Evolutionary conservation across 345 rosid species (phyloP).

Genomic region (Eucalyptus curtisii): DNA sequence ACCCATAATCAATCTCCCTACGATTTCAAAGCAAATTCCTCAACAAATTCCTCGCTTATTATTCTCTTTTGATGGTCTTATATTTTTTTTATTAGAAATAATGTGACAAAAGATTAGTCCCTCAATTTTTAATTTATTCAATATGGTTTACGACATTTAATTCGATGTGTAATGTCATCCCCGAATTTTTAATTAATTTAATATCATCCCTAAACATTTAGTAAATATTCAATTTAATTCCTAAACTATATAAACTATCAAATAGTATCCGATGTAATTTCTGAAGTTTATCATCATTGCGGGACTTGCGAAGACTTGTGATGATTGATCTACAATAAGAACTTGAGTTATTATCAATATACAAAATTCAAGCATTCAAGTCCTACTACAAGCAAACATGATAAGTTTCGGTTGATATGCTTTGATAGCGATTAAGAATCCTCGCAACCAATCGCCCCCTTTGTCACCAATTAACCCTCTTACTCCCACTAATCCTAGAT

Average conservation of each 20-base stretch:
- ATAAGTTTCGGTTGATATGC: background rate
- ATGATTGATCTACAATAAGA: background rate
- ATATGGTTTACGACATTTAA: too few relatives aligned
- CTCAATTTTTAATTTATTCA: too few relatives aligned
- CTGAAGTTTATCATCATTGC: too few relatives aligned
- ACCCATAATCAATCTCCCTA: background rate
- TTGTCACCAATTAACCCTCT: background rate
- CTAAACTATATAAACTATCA: too few relatives aligned
- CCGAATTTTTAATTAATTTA: too few relatives aligned
- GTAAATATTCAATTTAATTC: background rate
- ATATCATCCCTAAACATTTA: background rate
- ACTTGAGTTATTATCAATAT: background rate
- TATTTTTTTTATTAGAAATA: background rate
- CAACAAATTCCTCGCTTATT: too few relatives aligned
- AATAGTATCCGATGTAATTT: too few relatives aligned
- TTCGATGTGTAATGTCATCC: background rate
- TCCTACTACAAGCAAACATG: background rate
- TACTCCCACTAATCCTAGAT: background rate
- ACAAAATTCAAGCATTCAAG: background rate
- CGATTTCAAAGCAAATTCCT: background rate
- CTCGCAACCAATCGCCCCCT: background rate
- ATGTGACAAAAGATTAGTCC: background rate
- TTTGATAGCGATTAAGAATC: background rate
- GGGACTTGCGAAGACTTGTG: accelerated
- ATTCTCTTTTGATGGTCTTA: background rate